Evolutionary conservation across 2,329 filamentous ascomycete species (phyloP), one percentile per base, ranked within the genome.

Genomic region (Pyrenochaeta sp.): DNA sequence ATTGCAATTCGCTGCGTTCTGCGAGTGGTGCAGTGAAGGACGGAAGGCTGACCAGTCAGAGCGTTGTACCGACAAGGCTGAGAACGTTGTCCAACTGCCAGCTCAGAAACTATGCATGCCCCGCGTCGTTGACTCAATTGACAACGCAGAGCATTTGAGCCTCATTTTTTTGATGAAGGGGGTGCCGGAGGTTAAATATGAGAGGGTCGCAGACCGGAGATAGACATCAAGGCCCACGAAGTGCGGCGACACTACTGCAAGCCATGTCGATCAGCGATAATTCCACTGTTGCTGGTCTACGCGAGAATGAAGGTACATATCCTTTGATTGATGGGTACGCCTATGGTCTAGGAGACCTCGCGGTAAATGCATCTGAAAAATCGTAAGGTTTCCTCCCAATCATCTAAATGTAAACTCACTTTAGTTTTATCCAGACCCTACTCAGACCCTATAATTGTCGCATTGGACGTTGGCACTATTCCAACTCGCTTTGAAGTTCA

Each of bases 401-500:
- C 10, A 7, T 8, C 7, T 18, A 2, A 4, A n/a, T n/a, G 9
- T n/a, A 27, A 24, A 5, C 19, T 14, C 18, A 41, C 28, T 11
- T n/a, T 7, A 27, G 4, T 5, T 22, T 15, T 9, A 17, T 24
- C 8, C 17, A 65, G 60, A 2, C 59, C 58, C 1, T 63, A 63
- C 32, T 48, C 48, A 7, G 49, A 58, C n/a, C 31, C 46, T 0
- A 41, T 53, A 3, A 51, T 62, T 23, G 44, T 60, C 1, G 44
- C 45, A 3, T 19, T 68, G 10, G 55, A 59, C 26, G 55, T 63
- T 2, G 62, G 63, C 1, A 26, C 45, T 10, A 42, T 48, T 15
- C 35, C 54, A 7, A 48, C 44, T 4, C 56, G 52, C 5, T 68
- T 63, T 17, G 35, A 44, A 4, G 35, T 67, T n/a, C 65, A 67